Evolutionary conservation across 192 early-diverging fungal genomes (phyloP).

Genomic region (Diversispora eburnea): DNA sequence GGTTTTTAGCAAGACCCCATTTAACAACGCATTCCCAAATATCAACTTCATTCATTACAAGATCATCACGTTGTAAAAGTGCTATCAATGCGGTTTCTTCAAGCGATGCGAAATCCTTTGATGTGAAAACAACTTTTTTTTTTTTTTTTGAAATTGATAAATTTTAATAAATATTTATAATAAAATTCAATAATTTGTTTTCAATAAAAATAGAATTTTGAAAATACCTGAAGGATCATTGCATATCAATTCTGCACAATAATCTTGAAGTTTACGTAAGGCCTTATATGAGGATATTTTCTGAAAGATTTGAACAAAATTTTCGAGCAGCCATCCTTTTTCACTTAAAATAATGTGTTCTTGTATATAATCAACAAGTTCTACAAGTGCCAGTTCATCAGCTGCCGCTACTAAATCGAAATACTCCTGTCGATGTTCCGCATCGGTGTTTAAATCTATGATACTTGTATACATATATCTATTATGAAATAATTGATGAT

Average conservation of each 20-base stretch:
- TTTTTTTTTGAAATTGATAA: neutral
- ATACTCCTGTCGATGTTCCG: neutral
- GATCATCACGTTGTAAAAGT: constrained; percentile 13
- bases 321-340: neutral
- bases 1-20: constrained; percentile 3
- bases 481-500: neutral
- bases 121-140: neutral
- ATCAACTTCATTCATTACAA: constrained; percentile 13
- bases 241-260: constrained; percentile 1
- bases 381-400: constrained; percentile 1
- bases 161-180: neutral
- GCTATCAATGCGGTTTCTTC: neutral
- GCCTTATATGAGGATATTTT: neutral
- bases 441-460: neutral
- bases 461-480: constrained; percentile 17
- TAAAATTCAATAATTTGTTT: neutral
- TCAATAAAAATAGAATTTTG: neutral
- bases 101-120: neutral
- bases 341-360: neutral
- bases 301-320: neutral
- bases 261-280: neutral
- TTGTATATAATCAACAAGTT: constrained; percentile 16
- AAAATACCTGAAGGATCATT: neutral
- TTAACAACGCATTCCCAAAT: constrained; percentile 18
- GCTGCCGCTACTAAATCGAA: constrained; percentile 10